Percentiles rank a stretch among this genome's conserved stretches.
phyloP scores from a whole-genome alignment of 768 basidiomycete genomes.

The Cystofilobasidium bisporidii region DNA sequence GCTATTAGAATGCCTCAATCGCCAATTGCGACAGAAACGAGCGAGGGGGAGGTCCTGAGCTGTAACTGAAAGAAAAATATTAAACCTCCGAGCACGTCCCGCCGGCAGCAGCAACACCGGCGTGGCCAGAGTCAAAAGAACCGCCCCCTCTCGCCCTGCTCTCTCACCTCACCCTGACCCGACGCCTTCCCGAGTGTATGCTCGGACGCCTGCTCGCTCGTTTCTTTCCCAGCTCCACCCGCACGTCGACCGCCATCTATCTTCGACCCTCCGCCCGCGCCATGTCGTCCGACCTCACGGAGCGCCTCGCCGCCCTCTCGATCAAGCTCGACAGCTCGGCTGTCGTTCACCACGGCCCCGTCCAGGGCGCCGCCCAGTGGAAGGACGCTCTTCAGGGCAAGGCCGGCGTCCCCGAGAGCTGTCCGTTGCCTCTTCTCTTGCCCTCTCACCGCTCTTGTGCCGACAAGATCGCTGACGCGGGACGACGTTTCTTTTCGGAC shows the following conservation, averaged over 20 bases:
- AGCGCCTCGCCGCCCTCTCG: slow-evolving; percentile 31
- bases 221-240: not conserved
- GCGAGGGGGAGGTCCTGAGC: too few species aligned
- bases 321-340: slow-evolving; percentile 27
- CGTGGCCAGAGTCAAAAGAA: not conserved
- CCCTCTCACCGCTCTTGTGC: too few species aligned
- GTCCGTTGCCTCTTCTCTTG: slow-evolving; percentile 33
- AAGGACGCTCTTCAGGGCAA: slow-evolving; percentile 56
- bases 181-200: slow-evolving; percentile 5
- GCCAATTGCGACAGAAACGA: too few species aligned
- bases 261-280: slow-evolving; percentile 17
- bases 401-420: slow-evolving; percentile 38
- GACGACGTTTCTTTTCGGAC: not conserved
- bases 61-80: too few species aligned
- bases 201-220: slow-evolving; percentile 15
- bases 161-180: not conserved
- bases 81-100: too few species aligned
- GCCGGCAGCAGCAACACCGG: too few species aligned
- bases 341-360: slow-evolving; percentile 50
- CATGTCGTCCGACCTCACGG: slow-evolving; percentile 35
- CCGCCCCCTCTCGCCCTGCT: not conserved
- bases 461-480: too few species aligned
- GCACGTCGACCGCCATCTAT: not conserved
- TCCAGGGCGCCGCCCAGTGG: slow-evolving; percentile 68
- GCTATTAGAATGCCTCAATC: too few species aligned